Base-by-base conservation (phyloP, 2,329 filamentous ascomycete species). In the Cladorrhinum sp. region DNA sequence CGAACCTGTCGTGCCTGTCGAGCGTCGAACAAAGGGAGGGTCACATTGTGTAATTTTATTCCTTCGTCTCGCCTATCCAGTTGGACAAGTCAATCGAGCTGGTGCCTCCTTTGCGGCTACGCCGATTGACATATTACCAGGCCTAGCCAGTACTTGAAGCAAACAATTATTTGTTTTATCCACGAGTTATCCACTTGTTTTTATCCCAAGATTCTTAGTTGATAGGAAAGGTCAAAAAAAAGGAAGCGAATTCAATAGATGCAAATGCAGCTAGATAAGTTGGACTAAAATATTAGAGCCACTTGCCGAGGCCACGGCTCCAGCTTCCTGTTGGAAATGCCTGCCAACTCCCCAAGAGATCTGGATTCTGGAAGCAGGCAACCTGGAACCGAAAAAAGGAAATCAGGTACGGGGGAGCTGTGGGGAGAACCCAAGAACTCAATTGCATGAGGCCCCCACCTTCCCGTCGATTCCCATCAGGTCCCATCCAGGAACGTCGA, bases 341-440 rank as follows among this genome's bases (percentile, higher is more conserved):
- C 32, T 36, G 32, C 32, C 36, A 41, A 48, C 36, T 55, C 36
- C 38, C 18, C 9, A 23, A 49, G 20, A 32, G 22, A 23, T 38
- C 38, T 45, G 18, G 10, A 45, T n/a, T n/a, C n/a, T n/a, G n/a
- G n/a, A 45, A 18, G 36, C 25, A 29, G 25, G 25, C 29, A 29
- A 12, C 23, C 38, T n/a, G n/a, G 53, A 56, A 45, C 53, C 41
- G 32, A 24, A 49, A 45, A 45, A 56, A 56, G 22, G 53, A 56
- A 56, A 56, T 56, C 53, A 56, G 38, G 18, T n/a, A 56, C 53
- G 53, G 53, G 24, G 53, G 23, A 41, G 20, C 8, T 48, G 53
- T 56, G 53, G 53, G 53, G 53, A 45, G 27, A 23, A 45, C 7
- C 41, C 41, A 45, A 55, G 52, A 38, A 41, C 24, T 23, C 52